Percentiles rank a stretch among this genome's conserved stretches.
phyloP scores from a whole-genome alignment of 495 filamentous ascomycete species.

The Alectoria sarmentosa region DNA sequence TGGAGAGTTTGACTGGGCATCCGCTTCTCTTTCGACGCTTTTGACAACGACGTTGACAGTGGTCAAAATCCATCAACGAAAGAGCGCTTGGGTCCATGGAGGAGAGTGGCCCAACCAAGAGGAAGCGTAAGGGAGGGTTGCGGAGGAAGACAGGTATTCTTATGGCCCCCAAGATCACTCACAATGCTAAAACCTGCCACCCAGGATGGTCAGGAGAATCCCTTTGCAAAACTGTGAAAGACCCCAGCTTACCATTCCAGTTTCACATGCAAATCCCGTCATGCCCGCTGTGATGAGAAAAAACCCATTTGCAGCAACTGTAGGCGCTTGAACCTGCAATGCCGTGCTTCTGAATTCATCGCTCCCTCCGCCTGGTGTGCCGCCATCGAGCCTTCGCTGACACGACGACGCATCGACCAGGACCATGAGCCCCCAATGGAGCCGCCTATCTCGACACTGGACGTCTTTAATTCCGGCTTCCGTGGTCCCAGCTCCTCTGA shows the following conservation, averaged over 20 bases:
- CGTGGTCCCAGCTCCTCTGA: not conserved
- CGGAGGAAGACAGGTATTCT: not conserved
- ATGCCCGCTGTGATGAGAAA: not conserved
- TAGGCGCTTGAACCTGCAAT: not conserved
- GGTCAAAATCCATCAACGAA: no score
- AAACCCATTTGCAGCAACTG: not conserved
- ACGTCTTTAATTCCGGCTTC: not conserved
- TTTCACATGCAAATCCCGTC: not conserved
- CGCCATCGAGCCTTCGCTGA: not conserved
- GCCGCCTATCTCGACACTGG: not conserved
- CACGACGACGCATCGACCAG: not conserved
- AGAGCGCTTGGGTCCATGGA: no score
- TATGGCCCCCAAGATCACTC: not conserved
- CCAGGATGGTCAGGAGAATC: not conserved
- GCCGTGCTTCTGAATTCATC: not conserved
- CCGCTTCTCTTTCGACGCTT: no score
- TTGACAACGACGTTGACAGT: no score
- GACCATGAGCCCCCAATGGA: no score
- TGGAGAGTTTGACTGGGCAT: no score
- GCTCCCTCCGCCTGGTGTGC: not conserved
- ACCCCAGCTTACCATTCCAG: not conserved
- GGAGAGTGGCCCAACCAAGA: not conserved
- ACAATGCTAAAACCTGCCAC: not conserved
- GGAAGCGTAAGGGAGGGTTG: not conserved
- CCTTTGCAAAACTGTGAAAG: not conserved